Evolutionary conservation across 495 filamentous ascomycete genomes (phyloP), one percentile per base, ranked within the genome.

Genomic region (Cercophora scortea): DNA sequence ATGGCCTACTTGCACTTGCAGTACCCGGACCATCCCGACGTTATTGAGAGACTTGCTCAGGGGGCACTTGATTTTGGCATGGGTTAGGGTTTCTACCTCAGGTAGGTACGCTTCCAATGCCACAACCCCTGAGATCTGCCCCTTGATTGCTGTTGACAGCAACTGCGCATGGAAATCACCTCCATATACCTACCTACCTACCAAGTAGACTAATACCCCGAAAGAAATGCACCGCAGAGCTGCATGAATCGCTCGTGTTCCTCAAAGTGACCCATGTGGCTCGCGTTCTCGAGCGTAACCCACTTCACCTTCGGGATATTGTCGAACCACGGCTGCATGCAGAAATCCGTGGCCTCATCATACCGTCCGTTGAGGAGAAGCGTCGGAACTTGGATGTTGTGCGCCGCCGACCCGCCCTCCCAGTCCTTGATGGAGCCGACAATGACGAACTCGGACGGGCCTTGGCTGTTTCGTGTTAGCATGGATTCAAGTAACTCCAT

Each of bases 311-410:
- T 71, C 1, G 59, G 45, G 33, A 77, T 74, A 3, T 58, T 40
- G 12, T 61, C 49, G 53, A 77, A 78, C 61, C 69, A 80, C 4
- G 74, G 74, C 46, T 60, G 57, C 0, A 73, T 56, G 13, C 61
- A 61, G 13, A 63, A 47, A 39, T 79, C 75, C 40, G 66, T 64
- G 7, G 68, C 71, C 49, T 76, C 72, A 48, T 82, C 79, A 39
- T 76, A 74, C 8, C 63, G 55, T 0, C 77, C 77, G 53, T 82
- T 82, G 16, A 76, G 58, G 11, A 80, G 61, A 39, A 82, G 58
- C 3, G 71, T 72, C 19, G 65, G 57, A 8, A 63, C 70, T 16
- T 65, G 50, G 51, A 80, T 76, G 15, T 75, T 70, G 43, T 69
- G 63, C 15, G 70, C 57, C 6, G 62, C 52, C 12, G 54, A 45